These are phyloP conservation scores for Candida palmyrensis DNA, from an alignment of 805 yeast genomes.

Conservation along the genomic window DNA sequence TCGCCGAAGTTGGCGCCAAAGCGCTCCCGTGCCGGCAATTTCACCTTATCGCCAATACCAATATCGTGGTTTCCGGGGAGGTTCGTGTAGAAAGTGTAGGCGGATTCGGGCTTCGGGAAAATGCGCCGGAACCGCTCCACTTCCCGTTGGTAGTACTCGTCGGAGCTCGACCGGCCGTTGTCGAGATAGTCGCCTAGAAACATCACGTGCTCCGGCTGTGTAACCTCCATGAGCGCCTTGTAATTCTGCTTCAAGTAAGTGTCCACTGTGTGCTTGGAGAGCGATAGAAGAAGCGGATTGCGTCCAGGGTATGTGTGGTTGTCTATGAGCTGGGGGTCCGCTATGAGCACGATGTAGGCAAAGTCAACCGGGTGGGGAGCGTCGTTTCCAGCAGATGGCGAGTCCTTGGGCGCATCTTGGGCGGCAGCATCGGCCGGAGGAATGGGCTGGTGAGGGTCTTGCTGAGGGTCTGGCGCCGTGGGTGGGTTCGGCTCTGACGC, in stretches of 20 bases:
- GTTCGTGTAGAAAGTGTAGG: conserved; percentile 24
- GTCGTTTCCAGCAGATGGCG: background rate
- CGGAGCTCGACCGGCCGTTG: conserved; percentile 32
- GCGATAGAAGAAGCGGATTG: conserved; percentile 19
- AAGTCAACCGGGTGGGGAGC: background rate
- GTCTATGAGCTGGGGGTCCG: conserved; percentile 43
- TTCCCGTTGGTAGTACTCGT: conserved; percentile 25
- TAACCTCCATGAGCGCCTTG: conserved; percentile 21
- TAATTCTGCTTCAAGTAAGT: conserved; percentile 33
- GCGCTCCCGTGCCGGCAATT: conserved; percentile 29
- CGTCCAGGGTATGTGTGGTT: conserved; percentile 41
- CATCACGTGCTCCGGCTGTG: conserved; percentile 32
- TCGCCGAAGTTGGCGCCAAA: conserved; percentile 28
- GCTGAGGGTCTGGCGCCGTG: background rate
- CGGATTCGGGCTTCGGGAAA: conserved; percentile 18
- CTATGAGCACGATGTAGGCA: conserved; percentile 31
- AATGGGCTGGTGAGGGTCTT: background rate
- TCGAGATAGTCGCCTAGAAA: conserved; percentile 41
- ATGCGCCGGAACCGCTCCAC: conserved; percentile 27
- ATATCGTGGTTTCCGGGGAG: conserved; percentile 94
- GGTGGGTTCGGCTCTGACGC: background rate
- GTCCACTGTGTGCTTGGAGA: conserved; percentile 40
- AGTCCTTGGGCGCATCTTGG: background rate
- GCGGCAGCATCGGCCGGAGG: conserved; percentile 1
- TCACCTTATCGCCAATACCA: conserved; percentile 75